Evolutionary conservation across 1,139 yeast species (phyloP).

Genomic region (Nadsonia commutata): DNA sequence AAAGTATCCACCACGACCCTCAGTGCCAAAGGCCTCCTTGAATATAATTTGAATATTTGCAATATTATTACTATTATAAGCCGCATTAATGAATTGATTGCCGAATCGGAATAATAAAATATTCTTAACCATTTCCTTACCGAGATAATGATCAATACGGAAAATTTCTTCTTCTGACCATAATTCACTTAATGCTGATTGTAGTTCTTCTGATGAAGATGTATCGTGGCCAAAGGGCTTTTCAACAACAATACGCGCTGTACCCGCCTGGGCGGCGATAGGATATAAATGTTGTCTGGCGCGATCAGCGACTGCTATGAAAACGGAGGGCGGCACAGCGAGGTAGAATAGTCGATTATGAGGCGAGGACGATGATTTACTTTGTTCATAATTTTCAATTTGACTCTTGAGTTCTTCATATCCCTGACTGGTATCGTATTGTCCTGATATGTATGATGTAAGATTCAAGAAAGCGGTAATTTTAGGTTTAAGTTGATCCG

Average conservation of each 20-base stretch:
- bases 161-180: slow-evolving; percentile 84
- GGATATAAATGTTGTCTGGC: slow-evolving; percentile 61
- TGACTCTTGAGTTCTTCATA: slow-evolving; percentile 40
- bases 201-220: slow-evolving; percentile 61
- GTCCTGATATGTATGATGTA: slow-evolving; percentile 58
- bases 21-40: slow-evolving; percentile 96
- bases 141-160: slow-evolving; percentile 94
- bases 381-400: slow-evolving; percentile 45
- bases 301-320: slow-evolving; percentile 61
- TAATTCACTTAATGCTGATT: slow-evolving; percentile 61
- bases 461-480: slow-evolving; percentile 50
- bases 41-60: slow-evolving; percentile 74
- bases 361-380: slow-evolving; percentile 21
- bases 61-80: slow-evolving; percentile 75
- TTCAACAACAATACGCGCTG: slow-evolving; percentile 76
- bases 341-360: slow-evolving; percentile 64
- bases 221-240: slow-evolving; percentile 96
- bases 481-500: slow-evolving; percentile 29
- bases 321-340: slow-evolving; percentile 90
- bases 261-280: slow-evolving; percentile 30
- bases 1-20: slow-evolving; percentile 97
- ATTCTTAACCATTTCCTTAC: slow-evolving; percentile 96
- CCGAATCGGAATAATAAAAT: slow-evolving; percentile 80
- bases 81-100: slow-evolving; percentile 66
- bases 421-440: slow-evolving; percentile 69